Conservation (phyloP, 2,329 filamentous ascomycete species). For the Penicillium italicum region DNA sequence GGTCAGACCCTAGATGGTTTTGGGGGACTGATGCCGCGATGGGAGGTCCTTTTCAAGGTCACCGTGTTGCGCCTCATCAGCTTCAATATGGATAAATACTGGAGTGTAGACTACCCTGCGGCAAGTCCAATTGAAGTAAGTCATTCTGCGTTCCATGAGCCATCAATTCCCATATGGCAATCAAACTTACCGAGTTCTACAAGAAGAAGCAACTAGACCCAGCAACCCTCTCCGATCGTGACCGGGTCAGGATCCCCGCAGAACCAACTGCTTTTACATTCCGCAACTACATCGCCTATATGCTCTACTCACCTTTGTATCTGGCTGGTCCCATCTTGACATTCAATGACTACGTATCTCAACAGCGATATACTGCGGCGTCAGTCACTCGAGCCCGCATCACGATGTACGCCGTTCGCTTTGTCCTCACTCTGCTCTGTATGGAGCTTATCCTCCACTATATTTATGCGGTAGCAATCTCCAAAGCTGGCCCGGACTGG, state of each 20-base stretch:
- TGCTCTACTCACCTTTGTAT: slow-evolving; percentile 89
- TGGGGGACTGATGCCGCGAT: slow-evolving; percentile 79
- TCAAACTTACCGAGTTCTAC: slow-evolving; percentile 28
- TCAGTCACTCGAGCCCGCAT: slow-evolving; percentile 70
- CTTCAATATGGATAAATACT: slow-evolving; percentile 96
- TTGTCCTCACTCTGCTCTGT: slow-evolving; percentile 71
- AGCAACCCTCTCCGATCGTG: slow-evolving; percentile 78
- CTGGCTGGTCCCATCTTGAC: slow-evolving; percentile 89
- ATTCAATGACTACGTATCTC: slow-evolving; percentile 96
- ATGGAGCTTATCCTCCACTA: slow-evolving; percentile 93
- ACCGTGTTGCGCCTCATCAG: slow-evolving; percentile 89
- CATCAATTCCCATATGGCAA: neutral
- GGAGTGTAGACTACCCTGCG: slow-evolving; percentile 67
- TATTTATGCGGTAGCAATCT: slow-evolving; percentile 90
- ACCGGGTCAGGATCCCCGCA: slow-evolving; percentile 76
- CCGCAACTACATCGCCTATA: slow-evolving; percentile 84
- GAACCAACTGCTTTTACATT: slow-evolving; percentile 67
- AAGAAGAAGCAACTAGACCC: slow-evolving; percentile 99
- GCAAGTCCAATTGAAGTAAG: slow-evolving; percentile 77
- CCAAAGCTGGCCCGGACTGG: slow-evolving; percentile 77
- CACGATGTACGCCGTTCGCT: slow-evolving; percentile 76
- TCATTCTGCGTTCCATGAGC: slow-evolving; percentile 6
- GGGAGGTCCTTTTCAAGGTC: slow-evolving; percentile 98
- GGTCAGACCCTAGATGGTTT: slow-evolving; percentile 72
- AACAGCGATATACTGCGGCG: slow-evolving; percentile 68